These are phyloP conservation scores for Lolium rigidum DNA, from an alignment of 176 grass and related monocot genomes.

Conservation along the genomic window DNA sequence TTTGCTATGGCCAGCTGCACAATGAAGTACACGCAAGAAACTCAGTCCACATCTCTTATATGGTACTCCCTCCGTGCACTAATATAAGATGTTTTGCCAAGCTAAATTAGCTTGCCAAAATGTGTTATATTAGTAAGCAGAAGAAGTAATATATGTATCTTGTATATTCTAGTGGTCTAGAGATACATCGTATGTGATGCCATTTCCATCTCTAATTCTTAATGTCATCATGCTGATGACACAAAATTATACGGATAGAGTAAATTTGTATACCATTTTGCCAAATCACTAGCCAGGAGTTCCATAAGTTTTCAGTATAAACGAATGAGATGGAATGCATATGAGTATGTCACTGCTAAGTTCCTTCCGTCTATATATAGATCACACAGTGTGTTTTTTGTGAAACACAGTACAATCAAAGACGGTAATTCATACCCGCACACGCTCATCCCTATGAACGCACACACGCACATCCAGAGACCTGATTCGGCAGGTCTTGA, in stretches of 20 bases:
- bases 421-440: too few species aligned
- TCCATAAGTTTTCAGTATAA: conserved; percentile 17
- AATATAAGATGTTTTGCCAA: too few species aligned
- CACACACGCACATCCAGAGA: too few species aligned
- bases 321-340: background rate
- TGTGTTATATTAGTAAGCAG: too few species aligned
- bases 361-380: conserved; percentile 20
- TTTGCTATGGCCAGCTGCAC: conserved; percentile 31
- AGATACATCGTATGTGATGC: conserved; percentile 22
- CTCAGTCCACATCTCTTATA: conserved; percentile 26
- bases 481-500: too few species aligned
- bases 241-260: conserved; percentile 15
- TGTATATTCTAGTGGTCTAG: conserved; percentile 35
- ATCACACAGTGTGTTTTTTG: background rate
- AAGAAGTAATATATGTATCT: conserved; percentile 18
- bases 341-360: background rate
- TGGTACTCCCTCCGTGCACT: background rate
- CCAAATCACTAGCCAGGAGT: background rate
- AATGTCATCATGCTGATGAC: conserved; percentile 45
- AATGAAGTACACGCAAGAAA: conserved; percentile 32
- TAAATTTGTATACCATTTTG: conserved; percentile 12
- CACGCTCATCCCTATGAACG: too few species aligned
- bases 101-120: too few species aligned
- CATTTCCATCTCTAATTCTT: background rate
- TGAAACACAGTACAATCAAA: too few species aligned